Base-by-base conservation (phyloP, 2,329 filamentous ascomycete species). In the Ophiostoma ulmi region DNA sequence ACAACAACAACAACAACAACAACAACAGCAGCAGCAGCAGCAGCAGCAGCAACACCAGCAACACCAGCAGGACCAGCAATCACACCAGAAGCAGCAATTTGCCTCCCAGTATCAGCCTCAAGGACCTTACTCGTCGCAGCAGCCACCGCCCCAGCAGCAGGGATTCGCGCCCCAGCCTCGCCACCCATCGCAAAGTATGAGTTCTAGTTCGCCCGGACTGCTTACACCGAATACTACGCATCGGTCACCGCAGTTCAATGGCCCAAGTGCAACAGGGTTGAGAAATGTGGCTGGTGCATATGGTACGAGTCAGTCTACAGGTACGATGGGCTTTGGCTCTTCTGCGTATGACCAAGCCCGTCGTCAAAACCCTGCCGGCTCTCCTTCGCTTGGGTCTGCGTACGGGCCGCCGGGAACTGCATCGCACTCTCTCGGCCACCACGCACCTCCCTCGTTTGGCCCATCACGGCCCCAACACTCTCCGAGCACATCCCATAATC, bases 81-180 rank as follows among this genome's bases (percentile, higher is more conserved):
- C 74, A 1, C 72, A 72, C 20, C 72, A 72, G 20, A 55, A 71
- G 2, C 77, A 77, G 48, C 73, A 74, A 58, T 78, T 77, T 70
- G 52, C 75, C 3, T 26, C 71, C 4, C 70, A 72, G 61, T 69
- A 71, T 35, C 71, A 71, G 1, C 77, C 77, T 63, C 71, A 71
- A 35, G 58, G 58, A 63, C 58, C 22, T 35, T 63, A 63, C 26
- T 63, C 58, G 6, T 63, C 58, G 26, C 58, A 63, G 13, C 58
- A 74, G 13, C 58, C 35, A 26, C 58, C 74, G 2, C 72, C 70
- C n/a, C 72, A 72, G 31, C 61, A 71, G 4, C 77, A 77, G 48
- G 73, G 74, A 58, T 78, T 77, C 69, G 52, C 75, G 8, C 35
- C 71, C 3, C 70, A 72, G 55, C 69, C 71, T 35, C 71, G 72